Evolutionary conservation across 2,329 filamentous ascomycete species (phyloP).

Genomic region (Penicillium glabrum): DNA sequence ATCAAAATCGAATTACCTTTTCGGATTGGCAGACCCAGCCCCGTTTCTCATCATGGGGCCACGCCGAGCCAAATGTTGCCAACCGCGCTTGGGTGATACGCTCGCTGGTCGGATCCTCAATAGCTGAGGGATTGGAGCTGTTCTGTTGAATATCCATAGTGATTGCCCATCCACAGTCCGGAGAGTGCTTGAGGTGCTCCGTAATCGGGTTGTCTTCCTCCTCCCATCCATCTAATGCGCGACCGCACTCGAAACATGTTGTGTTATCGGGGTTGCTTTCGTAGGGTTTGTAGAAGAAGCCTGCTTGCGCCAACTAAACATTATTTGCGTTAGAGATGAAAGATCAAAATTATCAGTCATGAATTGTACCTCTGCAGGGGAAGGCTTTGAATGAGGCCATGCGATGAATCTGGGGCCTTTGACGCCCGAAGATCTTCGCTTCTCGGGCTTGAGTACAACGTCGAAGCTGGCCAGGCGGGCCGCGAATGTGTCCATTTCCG

Average conservation of each 20-base stretch:
- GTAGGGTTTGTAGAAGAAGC: constrained; percentile 84
- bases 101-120: constrained; percentile 72
- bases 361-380: constrained; percentile 60
- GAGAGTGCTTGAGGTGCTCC: constrained; percentile 83
- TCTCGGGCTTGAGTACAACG: constrained; percentile 58
- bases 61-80: constrained; percentile 77
- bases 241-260: constrained; percentile 81
- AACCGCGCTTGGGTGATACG: constrained; percentile 74
- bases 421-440: constrained; percentile 68
- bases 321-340: background rate
- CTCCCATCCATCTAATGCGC: constrained; percentile 90
- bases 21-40: constrained; percentile 88
- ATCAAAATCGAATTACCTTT: constrained; percentile 57
- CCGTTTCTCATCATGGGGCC: constrained; percentile 86
- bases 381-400: constrained; percentile 77
- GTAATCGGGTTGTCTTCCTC: constrained; percentile 75
- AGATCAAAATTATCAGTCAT: background rate
- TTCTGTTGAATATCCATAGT: constrained; percentile 59
- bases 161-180: constrained; percentile 84
- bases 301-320: constrained; percentile 77
- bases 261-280: constrained; percentile 80
- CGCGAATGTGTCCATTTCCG: constrained; percentile 63
- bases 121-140: constrained; percentile 46
- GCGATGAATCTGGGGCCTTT: constrained; percentile 57
- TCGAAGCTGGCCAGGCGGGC: constrained; percentile 81